Evolutionary conservation across 352 stramenopile genomes (phyloP).

Genomic region (Phytophthora pseudosyringae): DNA sequence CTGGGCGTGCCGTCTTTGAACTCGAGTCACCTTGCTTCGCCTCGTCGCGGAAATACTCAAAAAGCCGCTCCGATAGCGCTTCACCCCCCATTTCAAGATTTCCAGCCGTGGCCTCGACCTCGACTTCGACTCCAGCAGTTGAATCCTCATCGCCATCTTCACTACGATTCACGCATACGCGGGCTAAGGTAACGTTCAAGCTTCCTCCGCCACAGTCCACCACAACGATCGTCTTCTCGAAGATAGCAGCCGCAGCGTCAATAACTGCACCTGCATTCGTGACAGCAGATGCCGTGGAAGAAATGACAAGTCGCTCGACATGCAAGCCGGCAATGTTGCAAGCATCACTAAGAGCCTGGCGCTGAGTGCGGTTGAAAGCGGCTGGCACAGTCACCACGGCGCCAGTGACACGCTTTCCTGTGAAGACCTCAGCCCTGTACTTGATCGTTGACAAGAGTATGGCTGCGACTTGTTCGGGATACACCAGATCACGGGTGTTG

Average conservation of each 20-base stretch:
- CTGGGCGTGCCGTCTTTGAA: conserved; percentile 2
- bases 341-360: conserved; percentile 45
- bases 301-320: conserved; percentile 34
- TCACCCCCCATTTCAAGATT: conserved; percentile 30
- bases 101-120: conserved; percentile 19
- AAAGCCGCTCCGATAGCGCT: conserved; percentile 24
- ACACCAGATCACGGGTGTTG: conserved; percentile 18
- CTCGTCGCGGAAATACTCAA: conserved; percentile 26
- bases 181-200: conserved; percentile 36
- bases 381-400: conserved; percentile 42
- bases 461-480: conserved; percentile 55
- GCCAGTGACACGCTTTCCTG: conserved; percentile 15
- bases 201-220: conserved; percentile 46
- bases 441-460: conserved; percentile 50
- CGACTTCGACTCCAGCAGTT: conserved; percentile 30
- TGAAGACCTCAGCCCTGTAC: conserved; percentile 36
- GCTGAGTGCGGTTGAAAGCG: conserved; percentile 54
- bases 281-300: conserved; percentile 46
- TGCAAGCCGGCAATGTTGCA: conserved; percentile 44
- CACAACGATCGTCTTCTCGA: conserved; percentile 41
- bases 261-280: conserved; percentile 11
- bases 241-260: background rate
- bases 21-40: conserved; percentile 1
- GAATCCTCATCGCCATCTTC: conserved; percentile 13
- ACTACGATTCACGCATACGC: background rate